These are phyloP conservation scores for Parathielavia hyrcaniae DNA, from an alignment of 495 filamentous ascomycete species.

Conservation along the genomic window DNA sequence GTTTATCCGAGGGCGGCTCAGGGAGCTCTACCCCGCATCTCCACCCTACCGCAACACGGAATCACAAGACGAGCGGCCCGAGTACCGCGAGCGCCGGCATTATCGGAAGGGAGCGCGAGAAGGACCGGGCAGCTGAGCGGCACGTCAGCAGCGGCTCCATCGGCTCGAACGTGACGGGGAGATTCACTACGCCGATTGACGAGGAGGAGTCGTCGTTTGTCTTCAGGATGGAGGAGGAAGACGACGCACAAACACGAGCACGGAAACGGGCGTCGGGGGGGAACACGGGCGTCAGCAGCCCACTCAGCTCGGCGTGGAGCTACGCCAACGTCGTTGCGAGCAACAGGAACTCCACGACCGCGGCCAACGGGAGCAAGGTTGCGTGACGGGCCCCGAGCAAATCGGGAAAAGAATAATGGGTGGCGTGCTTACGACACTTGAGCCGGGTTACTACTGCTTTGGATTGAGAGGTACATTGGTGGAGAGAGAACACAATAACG, in stretches of 20 bases:
- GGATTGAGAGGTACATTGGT: background rate
- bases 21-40: conserved; percentile 36
- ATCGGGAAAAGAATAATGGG: conserved; percentile 22
- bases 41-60: conserved; percentile 33
- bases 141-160: conserved; percentile 49
- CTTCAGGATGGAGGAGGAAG: conserved; percentile 78
- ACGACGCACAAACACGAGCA: conserved; percentile 45
- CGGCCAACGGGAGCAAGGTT: conserved; percentile 17
- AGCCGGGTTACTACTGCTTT: background rate
- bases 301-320: conserved; percentile 33
- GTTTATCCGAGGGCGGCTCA: conserved; percentile 40
- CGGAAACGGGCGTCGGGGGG: conserved; percentile 39
- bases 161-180: conserved; percentile 42
- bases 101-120: conserved; percentile 34
- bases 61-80: conserved; percentile 26
- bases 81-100: conserved; percentile 21
- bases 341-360: conserved; percentile 16
- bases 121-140: conserved; percentile 39
- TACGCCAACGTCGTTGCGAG: conserved; percentile 37
- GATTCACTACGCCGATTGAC: conserved; percentile 64
- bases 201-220: conserved; percentile 68
- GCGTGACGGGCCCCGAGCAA: conserved; percentile 17
- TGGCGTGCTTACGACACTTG: background rate
- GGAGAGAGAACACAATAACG: background rate
- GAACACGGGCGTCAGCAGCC: conserved; percentile 28